These are phyloP conservation scores for Raddia distichophylla DNA, from an alignment of 176 grass and related monocot species.

Conservation along the genomic window DNA sequence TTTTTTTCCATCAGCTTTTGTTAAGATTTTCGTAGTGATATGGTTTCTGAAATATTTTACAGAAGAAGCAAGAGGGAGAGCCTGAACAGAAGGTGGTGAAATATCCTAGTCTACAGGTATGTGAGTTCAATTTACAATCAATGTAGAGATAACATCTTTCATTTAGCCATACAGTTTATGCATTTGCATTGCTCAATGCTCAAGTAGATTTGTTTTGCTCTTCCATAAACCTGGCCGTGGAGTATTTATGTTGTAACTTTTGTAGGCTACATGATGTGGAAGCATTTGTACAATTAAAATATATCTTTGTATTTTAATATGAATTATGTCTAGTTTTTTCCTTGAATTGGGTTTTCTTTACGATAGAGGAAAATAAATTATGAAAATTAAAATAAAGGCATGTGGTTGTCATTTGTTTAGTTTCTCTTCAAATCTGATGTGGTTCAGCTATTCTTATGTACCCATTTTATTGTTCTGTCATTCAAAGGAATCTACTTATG, in stretches of 20 bases:
- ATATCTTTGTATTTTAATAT: conserved; percentile 6
- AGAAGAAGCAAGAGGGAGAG: conserved; percentile 69
- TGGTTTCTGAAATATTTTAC: conserved; percentile 12
- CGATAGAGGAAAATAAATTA: neutral
- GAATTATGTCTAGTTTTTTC: neutral
- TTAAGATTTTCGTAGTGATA: neutral
- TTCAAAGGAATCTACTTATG: neutral
- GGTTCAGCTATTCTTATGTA: neutral
- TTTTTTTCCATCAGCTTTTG: neutral
- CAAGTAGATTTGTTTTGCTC: conserved; percentile 6
- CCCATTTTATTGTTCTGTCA: neutral
- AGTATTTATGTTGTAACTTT: conserved; percentile 15
- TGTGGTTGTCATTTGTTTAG: neutral
- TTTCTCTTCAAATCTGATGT: neutral
- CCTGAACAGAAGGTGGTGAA: conserved; percentile 52
- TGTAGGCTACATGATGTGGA: neutral
- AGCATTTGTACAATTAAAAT: neutral
- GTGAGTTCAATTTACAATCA: conserved; percentile 17
- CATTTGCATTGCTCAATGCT: conserved; percentile 27
- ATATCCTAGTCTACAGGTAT: conserved; percentile 83
- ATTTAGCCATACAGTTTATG: neutral
- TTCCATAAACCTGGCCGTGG: neutral
- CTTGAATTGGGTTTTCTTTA: neutral
- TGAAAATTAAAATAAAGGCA: neutral
- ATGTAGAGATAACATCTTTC: conserved; percentile 16